Base-by-base conservation (phyloP, 352 stramenopile genomes). In the Phytophthora nicotianae region DNA sequence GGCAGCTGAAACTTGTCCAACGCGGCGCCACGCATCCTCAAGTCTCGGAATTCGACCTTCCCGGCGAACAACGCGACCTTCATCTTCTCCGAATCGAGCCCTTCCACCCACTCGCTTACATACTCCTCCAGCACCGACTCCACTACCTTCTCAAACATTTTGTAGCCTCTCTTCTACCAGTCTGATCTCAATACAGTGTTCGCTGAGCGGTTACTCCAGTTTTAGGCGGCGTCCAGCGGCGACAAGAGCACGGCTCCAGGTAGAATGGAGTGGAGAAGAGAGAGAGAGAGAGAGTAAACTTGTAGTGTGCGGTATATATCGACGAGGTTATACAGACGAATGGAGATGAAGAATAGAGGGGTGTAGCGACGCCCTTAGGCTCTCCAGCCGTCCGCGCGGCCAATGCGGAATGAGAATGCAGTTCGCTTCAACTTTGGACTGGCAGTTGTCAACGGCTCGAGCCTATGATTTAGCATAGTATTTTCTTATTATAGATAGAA, bases 121-220 rank as follows among this genome's bases (percentile, higher is more conserved):
- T 95, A 94, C 74, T 95, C 85, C 57, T 90, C 87, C 40, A 95
- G 61, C 41, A 95, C 79, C 19, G 85, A 90, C 51, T 95, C 85
- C 52, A 95, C 73, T 8, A 93, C 74, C 56, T 90, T 92, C 69
- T 94, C 85, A 69, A 96, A 91, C 87, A 96, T 96, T 23, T 26
- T 27, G 23, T 35, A 20, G 21, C 8, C 17, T 58, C 1, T 19
- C 13, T 21, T 21, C 8, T 53, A 17, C 20, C 10, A 14, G n/a
- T 1, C 45, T 38, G 21, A 10, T 50, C 16, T 29, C 23, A 49
- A 58, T 21, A 46, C 54, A 35, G 32, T 2, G 37, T 49, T 14
- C 11, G 50, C 10, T 14, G 10, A 54, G 53, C 47, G 33, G 57
- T 71, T 58, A 68, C 57, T 58, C 32, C 9, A 23, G 17, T 27